phyloP scores from a whole-genome alignment of 108 stramenopile genomes.

The Schizochytrium sp. region DNA sequence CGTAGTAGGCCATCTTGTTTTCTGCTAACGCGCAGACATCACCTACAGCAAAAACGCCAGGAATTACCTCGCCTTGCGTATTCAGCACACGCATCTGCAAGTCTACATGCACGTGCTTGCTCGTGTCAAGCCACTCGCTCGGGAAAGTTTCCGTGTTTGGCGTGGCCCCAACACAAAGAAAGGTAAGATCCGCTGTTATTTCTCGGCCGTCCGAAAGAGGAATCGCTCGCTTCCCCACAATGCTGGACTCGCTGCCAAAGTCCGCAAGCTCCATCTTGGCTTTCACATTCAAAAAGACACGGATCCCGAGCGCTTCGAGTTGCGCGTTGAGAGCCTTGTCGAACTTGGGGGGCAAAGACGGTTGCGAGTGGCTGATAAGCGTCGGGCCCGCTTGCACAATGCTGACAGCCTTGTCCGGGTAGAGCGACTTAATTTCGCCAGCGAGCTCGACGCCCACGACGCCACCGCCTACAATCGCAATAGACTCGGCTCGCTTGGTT shows the following conservation, averaged over 20 bases:
- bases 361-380: neutral
- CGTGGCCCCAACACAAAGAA: neutral
- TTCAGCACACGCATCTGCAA: neutral
- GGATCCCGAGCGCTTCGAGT: neutral
- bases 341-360: neutral
- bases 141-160: neutral
- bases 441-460: slow-evolving; percentile 38
- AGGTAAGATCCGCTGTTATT: neutral
- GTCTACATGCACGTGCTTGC: neutral
- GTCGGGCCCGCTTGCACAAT: slow-evolving; percentile 5
- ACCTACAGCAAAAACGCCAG: neutral
- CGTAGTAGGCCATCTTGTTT: neutral
- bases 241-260: neutral
- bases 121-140: neutral
- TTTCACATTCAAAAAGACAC: neutral
- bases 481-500: neutral
- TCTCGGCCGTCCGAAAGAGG: too few species aligned
- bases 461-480: slow-evolving; percentile 36
- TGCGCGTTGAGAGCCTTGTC: neutral
- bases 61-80: neutral
- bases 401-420: slow-evolving; percentile 30
- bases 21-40: neutral
- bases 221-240: neutral
- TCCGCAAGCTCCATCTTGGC: neutral
- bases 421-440: slow-evolving; percentile 28